Percentiles rank a stretch among this genome's conserved stretches.
Evolutionary conservation across 164 flowering plant genomes (phyloP).

Genomic region (Hamamelis virginiana): DNA sequence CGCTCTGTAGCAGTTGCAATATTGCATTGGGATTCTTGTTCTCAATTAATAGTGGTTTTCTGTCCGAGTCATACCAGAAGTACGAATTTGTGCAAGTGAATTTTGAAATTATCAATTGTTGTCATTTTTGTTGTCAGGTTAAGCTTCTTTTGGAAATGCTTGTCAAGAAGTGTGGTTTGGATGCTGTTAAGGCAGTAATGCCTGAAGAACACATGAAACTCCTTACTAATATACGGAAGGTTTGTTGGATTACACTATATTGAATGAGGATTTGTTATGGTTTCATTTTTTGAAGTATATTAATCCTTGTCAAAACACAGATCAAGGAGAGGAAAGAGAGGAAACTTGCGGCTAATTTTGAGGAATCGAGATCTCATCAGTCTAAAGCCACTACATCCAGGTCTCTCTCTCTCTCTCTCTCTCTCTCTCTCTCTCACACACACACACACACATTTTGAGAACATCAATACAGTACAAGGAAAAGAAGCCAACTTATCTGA

Average conservation of each 20-base stretch:
- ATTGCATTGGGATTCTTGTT: too few relatives aligned
- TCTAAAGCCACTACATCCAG: conserved; percentile 92
- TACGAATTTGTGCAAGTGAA: too few relatives aligned
- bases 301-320: conserved; percentile 34
- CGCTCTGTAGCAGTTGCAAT: too few relatives aligned
- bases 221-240: conserved; percentile 92
- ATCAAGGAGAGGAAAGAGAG: conserved; percentile 75
- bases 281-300: background rate
- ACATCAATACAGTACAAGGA: too few relatives aligned
- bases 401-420: conserved; percentile 29
- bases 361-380: conserved; percentile 50
- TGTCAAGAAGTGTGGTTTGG: conserved; percentile 85
- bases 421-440: background rate
- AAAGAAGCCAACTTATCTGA: too few relatives aligned
- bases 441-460: too few relatives aligned
- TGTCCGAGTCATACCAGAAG: too few relatives aligned
- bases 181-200: conserved; percentile 94
- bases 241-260: conserved; percentile 16
- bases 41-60: too few relatives aligned
- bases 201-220: conserved; percentile 98
- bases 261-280: background rate
- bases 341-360: conserved; percentile 46
- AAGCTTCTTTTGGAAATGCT: conserved; percentile 92
- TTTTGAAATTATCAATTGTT: background rate
- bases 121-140: conserved; percentile 42